Conservation (phyloP, 2,329 filamentous ascomycete species). For the Calonectria hawksworthii region DNA sequence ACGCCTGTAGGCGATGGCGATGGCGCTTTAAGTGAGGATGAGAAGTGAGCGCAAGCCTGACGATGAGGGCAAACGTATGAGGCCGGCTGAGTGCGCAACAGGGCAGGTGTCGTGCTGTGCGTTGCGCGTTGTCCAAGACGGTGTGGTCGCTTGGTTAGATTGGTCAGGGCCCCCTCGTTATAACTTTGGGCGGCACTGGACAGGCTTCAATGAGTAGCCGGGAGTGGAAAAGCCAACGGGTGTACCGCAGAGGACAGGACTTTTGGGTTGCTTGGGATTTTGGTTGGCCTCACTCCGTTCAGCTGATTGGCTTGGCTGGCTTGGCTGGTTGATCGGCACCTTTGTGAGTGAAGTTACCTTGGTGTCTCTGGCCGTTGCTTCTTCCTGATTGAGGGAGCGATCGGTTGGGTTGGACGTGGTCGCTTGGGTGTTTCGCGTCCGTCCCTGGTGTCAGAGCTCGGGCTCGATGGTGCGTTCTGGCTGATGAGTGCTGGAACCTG, state of each 20-base stretch:
- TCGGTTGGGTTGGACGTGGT: not conserved
- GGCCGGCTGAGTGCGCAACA: constrained; percentile 5
- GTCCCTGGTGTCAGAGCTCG: constrained; percentile 21
- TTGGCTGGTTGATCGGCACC: not conserved
- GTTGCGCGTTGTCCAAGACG: constrained; percentile 23
- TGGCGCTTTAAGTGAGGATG: not conserved
- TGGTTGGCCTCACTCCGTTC: not conserved
- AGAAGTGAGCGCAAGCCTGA: constrained; percentile 2
- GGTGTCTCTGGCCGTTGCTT: constrained; percentile 3
- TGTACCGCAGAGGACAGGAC: not conserved
- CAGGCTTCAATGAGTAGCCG: constrained; percentile 4
- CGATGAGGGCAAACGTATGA: not conserved
- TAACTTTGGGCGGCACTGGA: constrained; percentile 26
- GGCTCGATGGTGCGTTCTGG: constrained; percentile 26
- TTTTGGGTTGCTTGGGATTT: not conserved
- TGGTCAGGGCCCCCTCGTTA: constrained; percentile 28
- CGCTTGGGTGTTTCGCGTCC: constrained; percentile 18
- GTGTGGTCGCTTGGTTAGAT: constrained; percentile 27
- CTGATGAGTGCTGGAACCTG: constrained; percentile 23
- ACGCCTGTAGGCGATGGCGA: constrained; percentile 11
- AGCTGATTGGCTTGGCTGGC: not conserved
- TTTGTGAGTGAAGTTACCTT: constrained; percentile 4
- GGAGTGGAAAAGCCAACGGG: constrained; percentile 7
- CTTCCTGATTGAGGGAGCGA: not conserved
- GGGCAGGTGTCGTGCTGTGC: constrained; percentile 12